Conservation (phyloP, 208 protist genomes). For the Lotmaria passim region DNA sequence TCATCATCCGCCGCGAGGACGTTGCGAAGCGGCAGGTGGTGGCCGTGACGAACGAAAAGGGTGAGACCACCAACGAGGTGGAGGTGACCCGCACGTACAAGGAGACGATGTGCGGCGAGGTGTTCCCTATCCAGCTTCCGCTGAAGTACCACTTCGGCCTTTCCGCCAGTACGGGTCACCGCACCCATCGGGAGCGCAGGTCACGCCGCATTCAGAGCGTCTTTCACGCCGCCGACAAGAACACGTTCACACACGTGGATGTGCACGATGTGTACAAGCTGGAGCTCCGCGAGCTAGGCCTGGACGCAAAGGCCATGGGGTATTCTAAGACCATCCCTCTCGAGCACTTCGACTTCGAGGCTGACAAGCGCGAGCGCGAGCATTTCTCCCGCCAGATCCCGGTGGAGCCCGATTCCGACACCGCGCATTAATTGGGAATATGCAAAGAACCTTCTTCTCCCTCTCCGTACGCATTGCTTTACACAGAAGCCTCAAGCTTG, state of each 20-base stretch:
- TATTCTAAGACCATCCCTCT: constrained; percentile 79
- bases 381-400: constrained; percentile 80
- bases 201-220: constrained; percentile 24
- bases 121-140: constrained; percentile 68
- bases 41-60: constrained; percentile 16
- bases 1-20: constrained; percentile 63
- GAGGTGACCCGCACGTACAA: constrained; percentile 59
- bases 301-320: constrained; percentile 72
- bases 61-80: constrained; percentile 26
- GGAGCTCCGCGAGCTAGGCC: constrained; percentile 76
- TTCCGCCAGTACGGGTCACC: constrained; percentile 74
- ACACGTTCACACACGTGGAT: constrained; percentile 67
- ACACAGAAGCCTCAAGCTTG: too few relatives aligned
- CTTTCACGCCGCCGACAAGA: constrained; percentile 35
- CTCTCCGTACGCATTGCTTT: too few relatives aligned
- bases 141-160: constrained; percentile 77
- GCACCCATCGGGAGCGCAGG: constrained; percentile 28
- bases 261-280: constrained; percentile 74
- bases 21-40: constrained; percentile 29
- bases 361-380: constrained; percentile 60
- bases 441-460: neutral
- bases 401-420: constrained; percentile 51
- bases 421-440: constrained; percentile 9
- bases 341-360: constrained; percentile 80
- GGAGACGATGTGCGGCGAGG: constrained; percentile 79